These are phyloP conservation scores for Venturia pyrina DNA, from an alignment of 2,329 filamentous ascomycete species.

Conservation along the genomic window DNA sequence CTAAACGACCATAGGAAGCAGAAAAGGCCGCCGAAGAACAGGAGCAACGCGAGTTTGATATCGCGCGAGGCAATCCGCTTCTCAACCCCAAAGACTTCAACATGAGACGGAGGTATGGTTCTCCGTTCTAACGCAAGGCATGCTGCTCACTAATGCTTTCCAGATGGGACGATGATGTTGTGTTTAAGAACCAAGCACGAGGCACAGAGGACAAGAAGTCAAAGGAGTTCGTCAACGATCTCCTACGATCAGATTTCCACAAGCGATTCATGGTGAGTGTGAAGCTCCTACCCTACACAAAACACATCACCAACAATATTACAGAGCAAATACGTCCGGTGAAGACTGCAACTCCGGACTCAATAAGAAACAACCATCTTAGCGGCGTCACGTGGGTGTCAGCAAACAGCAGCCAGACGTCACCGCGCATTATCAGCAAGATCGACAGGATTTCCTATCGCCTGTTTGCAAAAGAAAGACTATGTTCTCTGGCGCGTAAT, in stretches of 20 bases:
- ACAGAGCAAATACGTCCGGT: constrained; percentile 31
- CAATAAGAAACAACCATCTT: neutral
- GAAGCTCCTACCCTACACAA: neutral
- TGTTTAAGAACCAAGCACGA: constrained; percentile 97
- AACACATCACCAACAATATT: neutral
- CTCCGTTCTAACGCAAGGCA: neutral
- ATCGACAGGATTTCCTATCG: neutral
- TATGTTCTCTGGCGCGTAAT: neutral
- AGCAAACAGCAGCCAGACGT: neutral
- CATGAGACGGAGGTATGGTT: constrained; percentile 57
- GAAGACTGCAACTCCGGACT: neutral
- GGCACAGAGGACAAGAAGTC: constrained; percentile 87
- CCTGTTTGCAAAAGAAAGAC: neutral
- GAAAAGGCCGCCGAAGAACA: constrained; percentile 73
- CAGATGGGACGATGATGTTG: constrained; percentile 95
- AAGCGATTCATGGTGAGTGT: constrained; percentile 73
- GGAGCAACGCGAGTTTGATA: constrained; percentile 75
- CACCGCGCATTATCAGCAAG: constrained; percentile 5
- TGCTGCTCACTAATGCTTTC: neutral
- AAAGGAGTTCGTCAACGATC: constrained; percentile 96
- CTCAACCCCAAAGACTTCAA: constrained; percentile 83
- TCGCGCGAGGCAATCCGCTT: constrained; percentile 84
- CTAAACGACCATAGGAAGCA: constrained; percentile 48
- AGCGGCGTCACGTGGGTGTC: neutral
- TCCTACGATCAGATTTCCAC: constrained; percentile 92